Evolutionary conservation across 169 alveolate genomes (phyloP).

Genomic region (Babesia divergens): DNA sequence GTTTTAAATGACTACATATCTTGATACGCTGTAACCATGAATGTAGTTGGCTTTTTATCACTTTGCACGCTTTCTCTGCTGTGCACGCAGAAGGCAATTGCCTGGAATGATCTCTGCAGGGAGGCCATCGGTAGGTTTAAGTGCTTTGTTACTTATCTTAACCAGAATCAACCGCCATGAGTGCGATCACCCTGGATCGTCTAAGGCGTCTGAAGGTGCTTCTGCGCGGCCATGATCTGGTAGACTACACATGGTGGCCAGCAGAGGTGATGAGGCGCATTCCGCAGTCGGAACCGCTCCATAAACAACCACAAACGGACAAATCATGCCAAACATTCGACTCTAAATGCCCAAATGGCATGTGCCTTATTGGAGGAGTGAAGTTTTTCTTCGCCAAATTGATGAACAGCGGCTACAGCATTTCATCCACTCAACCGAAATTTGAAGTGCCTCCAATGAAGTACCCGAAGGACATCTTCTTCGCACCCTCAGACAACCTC

Average conservation of each 20-base stretch:
- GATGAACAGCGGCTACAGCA: conserved; percentile 36
- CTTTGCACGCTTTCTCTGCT: background rate
- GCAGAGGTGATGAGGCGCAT: conserved; percentile 58
- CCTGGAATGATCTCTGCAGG: conserved; percentile 62
- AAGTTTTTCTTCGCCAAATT: conserved; percentile 65
- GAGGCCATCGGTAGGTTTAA: conserved; percentile 58
- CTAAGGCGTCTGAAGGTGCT: conserved; percentile 69
- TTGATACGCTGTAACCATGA: too few species aligned
- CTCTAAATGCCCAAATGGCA: conserved; percentile 62
- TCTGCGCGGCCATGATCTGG: conserved; percentile 70
- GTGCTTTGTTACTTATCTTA: background rate
- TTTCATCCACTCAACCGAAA: background rate
- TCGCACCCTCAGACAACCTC: conserved; percentile 76
- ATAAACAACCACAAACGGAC: conserved; percentile 49
- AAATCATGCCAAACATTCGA: conserved; percentile 42
- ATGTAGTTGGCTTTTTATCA: background rate
- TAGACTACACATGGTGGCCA: conserved; percentile 75
- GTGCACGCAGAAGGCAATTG: conserved; percentile 8
- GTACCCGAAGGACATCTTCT: conserved; percentile 75
- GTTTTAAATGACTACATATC: too few species aligned
- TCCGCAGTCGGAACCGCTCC: conserved; percentile 57
- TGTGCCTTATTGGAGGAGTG: conserved; percentile 65
- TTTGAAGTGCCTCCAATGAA: conserved; percentile 16
- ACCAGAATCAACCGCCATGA: conserved; percentile 75
- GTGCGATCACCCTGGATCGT: conserved; percentile 68